Evolutionary conservation across 495 filamentous ascomycete species (phyloP), one percentile per base, ranked within the genome.

Genomic region (Trichoderma parareesei): DNA sequence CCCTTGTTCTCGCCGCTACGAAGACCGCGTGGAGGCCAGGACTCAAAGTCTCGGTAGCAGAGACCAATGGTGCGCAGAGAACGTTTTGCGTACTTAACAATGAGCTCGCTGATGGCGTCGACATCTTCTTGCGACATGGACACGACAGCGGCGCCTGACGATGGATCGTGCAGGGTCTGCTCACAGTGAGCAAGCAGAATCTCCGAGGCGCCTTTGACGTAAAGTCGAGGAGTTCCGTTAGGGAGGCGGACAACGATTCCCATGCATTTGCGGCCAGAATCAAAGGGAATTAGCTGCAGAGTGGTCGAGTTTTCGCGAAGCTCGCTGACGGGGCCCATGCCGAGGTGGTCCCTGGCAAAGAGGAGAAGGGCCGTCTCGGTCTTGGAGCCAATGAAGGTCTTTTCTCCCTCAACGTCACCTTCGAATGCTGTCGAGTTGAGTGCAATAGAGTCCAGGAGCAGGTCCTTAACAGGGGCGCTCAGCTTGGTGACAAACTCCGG

Each of bases 351-450:
- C 64, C 84, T 82, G 16, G 91, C 90, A 48, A 63, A 46, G 4
- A 44, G 43, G 20, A 63, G 61, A 44, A 96, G 79, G 2, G 92
- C 90, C 6, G 91, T 93, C 70, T 96, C 92, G 0, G 92, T 96
- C 78, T 95, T 96, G 5, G 92, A 95, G 61, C 92, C 92, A 64
- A 95, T 85, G 67, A 93, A 96, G 0, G 84, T 82, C 11, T 83
- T 76, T 0, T 83, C 84, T 0, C 90, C 90, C 46, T 91, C 86
- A 41, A 84, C 81, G 41, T 93, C 89, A 40, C 89, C 88, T 72
- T 96, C 91, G 68, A 93, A 95, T 7, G 92, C 92, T 0, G 92
- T 95, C 1, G 92, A 93, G 76, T 96, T 96, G 66, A 93, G 75
- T 13, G 87, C 82, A 67, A 96, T 90, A 0, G 90, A 93, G 61